phyloP scores from a whole-genome alignment of 441 rosid genomes.

The Daphne laureola region DNA sequence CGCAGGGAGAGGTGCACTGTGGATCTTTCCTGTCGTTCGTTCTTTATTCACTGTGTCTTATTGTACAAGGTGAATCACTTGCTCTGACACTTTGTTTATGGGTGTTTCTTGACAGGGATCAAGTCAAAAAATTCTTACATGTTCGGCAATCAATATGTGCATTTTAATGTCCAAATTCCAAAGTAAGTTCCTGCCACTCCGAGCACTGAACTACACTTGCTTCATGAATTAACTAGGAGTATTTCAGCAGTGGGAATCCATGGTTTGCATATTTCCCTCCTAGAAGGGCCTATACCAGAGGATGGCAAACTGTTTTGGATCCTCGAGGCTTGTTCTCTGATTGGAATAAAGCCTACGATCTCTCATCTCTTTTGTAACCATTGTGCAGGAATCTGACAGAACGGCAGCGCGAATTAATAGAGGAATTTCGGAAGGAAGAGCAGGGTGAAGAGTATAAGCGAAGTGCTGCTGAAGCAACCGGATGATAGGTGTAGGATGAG shows the following conservation, averaged over 20 bases:
- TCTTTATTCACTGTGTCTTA: neutral
- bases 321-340: too few species aligned
- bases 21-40: too few species aligned
- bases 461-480: constrained; percentile 77
- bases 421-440: constrained; percentile 91
- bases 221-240: too few species aligned
- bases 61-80: neutral
- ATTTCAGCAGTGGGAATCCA: too few species aligned
- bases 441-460: constrained; percentile 64
- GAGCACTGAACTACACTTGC: too few species aligned
- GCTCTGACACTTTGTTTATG: neutral
- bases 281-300: too few species aligned
- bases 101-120: constrained; percentile 9
- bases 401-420: constrained; percentile 86
- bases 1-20: too few species aligned
- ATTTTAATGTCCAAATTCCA: constrained; percentile 17
- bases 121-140: constrained; percentile 14
- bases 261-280: too few species aligned
- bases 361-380: too few species aligned
- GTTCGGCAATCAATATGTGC: constrained; percentile 16
- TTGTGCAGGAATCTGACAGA: constrained; percentile 63
- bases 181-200: constrained; percentile 8
- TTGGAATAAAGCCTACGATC: too few species aligned
- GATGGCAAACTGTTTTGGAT: too few species aligned
- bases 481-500: constrained; percentile 21